Conservation (phyloP, 306 rosid species). For the Aeschynomene evenia region DNA sequence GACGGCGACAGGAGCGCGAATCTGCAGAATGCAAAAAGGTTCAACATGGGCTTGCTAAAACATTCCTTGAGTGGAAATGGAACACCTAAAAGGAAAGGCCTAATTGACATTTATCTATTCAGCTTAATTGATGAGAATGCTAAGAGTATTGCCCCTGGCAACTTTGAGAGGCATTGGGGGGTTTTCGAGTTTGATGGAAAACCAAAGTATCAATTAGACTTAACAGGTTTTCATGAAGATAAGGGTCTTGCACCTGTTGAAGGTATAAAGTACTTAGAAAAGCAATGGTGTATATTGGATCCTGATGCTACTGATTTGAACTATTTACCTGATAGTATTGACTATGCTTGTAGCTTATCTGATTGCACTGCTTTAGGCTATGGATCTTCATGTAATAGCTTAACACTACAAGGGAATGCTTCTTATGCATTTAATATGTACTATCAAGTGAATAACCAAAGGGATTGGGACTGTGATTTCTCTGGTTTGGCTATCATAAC, state of each 20-base stretch:
- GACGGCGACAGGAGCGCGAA: conserved; percentile 75
- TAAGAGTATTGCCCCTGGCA: conserved; percentile 73
- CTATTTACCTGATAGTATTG: conserved; percentile 47
- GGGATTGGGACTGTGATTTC: conserved; percentile 65
- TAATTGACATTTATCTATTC: conserved; percentile 58
- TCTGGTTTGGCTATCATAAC: conserved; percentile 62
- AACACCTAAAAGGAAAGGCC: conserved; percentile 63
- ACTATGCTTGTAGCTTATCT: conserved; percentile 77
- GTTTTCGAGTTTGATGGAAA: conserved; percentile 86
- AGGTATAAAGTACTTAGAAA: conserved; percentile 61
- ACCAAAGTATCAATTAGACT: conserved; percentile 79
- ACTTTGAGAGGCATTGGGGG: conserved; percentile 96
- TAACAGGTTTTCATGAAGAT: conserved; percentile 38
- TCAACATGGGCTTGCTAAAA: conserved; percentile 66
- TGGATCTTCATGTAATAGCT: conserved; percentile 81
- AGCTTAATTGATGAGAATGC: conserved; percentile 75
- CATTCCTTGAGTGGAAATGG: conserved; percentile 67
- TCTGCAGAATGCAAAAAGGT: conserved; percentile 56
- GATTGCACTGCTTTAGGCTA: conserved; percentile 90
- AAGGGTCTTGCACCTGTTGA: conserved; percentile 61
- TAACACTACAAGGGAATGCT: conserved; percentile 68
- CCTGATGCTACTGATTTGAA: conserved; percentile 33
- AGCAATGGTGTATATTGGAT: conserved; percentile 69
- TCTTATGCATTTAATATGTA: conserved; percentile 95
- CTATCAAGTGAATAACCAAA: conserved; percentile 68